A percentile compares a stretch with the other conserved stretches of the same genome.
Evolutionary conservation across 768 basidiomycete genomes (phyloP).

Genomic region (Obba rivulosa): DNA sequence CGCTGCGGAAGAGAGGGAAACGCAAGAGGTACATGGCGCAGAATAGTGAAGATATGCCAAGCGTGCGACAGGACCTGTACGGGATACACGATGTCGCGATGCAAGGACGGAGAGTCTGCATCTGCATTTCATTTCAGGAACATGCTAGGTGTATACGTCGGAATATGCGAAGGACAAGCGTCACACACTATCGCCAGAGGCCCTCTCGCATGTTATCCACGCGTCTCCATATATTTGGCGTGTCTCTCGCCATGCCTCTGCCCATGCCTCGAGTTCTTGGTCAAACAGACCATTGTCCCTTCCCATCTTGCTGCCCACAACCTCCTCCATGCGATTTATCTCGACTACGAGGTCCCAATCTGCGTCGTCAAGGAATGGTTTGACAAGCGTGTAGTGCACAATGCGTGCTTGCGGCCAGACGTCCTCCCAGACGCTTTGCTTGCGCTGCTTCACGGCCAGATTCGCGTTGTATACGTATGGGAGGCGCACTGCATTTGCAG

Average conservation of each 20-base stretch:
- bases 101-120: too few relatives aligned
- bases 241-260: conserved; percentile 18
- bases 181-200: too few relatives aligned
- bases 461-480: conserved; percentile 40
- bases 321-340: conserved; percentile 18
- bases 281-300: conserved; percentile 20
- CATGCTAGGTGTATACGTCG: too few relatives aligned
- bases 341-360: conserved; percentile 14
- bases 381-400: conserved; percentile 34
- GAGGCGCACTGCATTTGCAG: conserved; percentile 28
- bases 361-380: conserved; percentile 21
- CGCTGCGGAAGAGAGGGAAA: too few relatives aligned
- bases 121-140: too few relatives aligned
- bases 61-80: too few relatives aligned
- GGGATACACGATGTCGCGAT: too few relatives aligned
- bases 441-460: conserved; percentile 31
- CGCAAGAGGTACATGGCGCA: too few relatives aligned
- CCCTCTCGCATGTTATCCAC: background rate
- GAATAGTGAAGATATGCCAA: too few relatives aligned
- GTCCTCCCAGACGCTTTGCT: conserved; percentile 28
- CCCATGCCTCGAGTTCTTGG: conserved; percentile 28
- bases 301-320: conserved; percentile 15
- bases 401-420: conserved; percentile 28
- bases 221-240: conserved; percentile 7
- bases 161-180: too few relatives aligned